Evolutionary conservation across 2,329 filamentous ascomycete species (phyloP).

Genomic region (Aureobasidium sp.): DNA sequence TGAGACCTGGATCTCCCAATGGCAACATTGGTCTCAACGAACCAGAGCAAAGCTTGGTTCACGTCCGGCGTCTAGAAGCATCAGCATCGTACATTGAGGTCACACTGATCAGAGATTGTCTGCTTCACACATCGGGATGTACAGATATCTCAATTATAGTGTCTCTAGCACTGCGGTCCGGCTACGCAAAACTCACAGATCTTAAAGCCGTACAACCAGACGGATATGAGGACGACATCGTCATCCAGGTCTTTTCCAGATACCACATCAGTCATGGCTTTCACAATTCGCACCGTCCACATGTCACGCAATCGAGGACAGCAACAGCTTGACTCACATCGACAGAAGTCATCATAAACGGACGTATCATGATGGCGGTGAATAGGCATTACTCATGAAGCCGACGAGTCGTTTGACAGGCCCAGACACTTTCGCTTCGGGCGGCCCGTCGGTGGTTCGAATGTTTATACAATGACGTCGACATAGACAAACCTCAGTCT

Average conservation of each 20-base stretch:
- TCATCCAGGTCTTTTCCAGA: neutral
- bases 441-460: neutral
- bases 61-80: neutral
- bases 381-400: neutral
- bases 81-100: neutral
- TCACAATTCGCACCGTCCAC: no score
- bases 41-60: no score
- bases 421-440: neutral
- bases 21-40: no score
- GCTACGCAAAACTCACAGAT: neutral
- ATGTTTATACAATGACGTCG: neutral
- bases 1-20: no score
- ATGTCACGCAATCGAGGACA: neutral
- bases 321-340: neutral
- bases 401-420: neutral
- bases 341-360: neutral
- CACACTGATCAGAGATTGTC: no score
- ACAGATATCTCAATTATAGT: no score
- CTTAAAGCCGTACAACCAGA: neutral
- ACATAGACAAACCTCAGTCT: neutral
- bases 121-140: no score
- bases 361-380: neutral
- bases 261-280: neutral
- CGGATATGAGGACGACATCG: neutral
- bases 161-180: no score